phyloP scores from a whole-genome alignment of 352 stramenopile species.

The Phytophthora pini region DNA sequence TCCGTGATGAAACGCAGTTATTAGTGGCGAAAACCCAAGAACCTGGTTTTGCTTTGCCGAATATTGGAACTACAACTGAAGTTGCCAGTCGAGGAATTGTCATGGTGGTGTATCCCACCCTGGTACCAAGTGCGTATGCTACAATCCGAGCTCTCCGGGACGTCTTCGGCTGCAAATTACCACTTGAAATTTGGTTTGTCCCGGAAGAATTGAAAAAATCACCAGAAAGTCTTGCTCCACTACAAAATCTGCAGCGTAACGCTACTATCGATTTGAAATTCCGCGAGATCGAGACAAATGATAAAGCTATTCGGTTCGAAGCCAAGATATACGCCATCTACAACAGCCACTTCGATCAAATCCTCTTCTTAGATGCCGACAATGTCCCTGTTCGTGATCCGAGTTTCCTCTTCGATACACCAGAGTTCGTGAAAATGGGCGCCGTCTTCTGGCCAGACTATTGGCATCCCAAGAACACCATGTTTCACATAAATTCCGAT shows the following conservation, averaged over 20 bases:
- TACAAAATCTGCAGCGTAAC: constrained; percentile 24
- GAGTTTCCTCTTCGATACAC: constrained; percentile 58
- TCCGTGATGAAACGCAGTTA: constrained; percentile 26
- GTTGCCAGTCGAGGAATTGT: constrained; percentile 44
- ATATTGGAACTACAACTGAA: not conserved
- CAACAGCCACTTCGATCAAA: constrained; percentile 59
- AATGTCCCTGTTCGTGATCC: constrained; percentile 65
- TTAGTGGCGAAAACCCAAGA: not conserved
- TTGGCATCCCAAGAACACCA: constrained; percentile 64
- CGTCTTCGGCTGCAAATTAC: constrained; percentile 41
- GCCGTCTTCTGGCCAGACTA: constrained; percentile 79
- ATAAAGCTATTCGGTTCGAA: constrained; percentile 32
- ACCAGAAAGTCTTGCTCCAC: constrained; percentile 10
- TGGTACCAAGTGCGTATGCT: constrained; percentile 69
- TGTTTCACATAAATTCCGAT: constrained; percentile 59
- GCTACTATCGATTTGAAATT: constrained; percentile 43
- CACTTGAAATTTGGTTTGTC: constrained; percentile 67
- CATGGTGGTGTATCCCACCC: constrained; percentile 67
- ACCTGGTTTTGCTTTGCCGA: constrained; percentile 1
- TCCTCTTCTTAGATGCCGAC: constrained; percentile 73
- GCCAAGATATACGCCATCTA: constrained; percentile 68
- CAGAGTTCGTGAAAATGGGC: constrained; percentile 46
- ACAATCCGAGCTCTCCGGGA: constrained; percentile 49
- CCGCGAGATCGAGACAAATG: constrained; percentile 16
- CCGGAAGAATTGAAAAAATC: constrained; percentile 31